Conservation (phyloP, 495 filamentous ascomycete species). For the Glarea lozoyensis region DNA sequence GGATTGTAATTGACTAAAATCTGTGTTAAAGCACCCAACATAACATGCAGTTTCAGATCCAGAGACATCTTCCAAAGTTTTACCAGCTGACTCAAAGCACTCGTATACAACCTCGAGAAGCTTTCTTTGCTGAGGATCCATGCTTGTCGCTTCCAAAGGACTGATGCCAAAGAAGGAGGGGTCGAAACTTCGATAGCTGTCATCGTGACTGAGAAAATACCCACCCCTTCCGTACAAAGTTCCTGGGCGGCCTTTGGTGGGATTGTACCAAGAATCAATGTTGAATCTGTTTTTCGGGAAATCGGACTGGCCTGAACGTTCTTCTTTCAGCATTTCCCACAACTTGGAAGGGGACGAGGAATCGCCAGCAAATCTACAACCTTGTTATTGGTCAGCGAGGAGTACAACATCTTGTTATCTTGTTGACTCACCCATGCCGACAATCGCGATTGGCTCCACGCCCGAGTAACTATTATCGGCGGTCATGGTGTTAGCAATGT, state of each 20-base stretch:
- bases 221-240: background rate
- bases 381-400: conserved; percentile 26
- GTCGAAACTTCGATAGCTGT: conserved; percentile 23
- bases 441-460: conserved; percentile 15
- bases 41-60: conserved; percentile 8
- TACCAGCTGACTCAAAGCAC: background rate
- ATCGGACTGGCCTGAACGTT: background rate
- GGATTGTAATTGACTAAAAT: no score
- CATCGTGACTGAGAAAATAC: background rate
- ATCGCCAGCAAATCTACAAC: background rate
- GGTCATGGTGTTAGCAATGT: no score
- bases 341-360: conserved; percentile 19
- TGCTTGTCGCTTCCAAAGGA: conserved; percentile 31
- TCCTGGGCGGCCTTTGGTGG: background rate
- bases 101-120: conserved; percentile 39
- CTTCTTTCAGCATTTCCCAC: background rate
- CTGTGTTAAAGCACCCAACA: conserved; percentile 37
- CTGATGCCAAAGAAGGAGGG: conserved; percentile 32
- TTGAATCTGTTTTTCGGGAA: background rate
- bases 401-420: conserved; percentile 37
- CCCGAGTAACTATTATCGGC: no score
- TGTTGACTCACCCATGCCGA: conserved; percentile 32
- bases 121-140: conserved; percentile 47
- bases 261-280: background rate
- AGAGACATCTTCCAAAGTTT: background rate